Conservation (phyloP, 2,329 filamentous ascomycete genomes). For the Botrytis pseudocinerea region DNA sequence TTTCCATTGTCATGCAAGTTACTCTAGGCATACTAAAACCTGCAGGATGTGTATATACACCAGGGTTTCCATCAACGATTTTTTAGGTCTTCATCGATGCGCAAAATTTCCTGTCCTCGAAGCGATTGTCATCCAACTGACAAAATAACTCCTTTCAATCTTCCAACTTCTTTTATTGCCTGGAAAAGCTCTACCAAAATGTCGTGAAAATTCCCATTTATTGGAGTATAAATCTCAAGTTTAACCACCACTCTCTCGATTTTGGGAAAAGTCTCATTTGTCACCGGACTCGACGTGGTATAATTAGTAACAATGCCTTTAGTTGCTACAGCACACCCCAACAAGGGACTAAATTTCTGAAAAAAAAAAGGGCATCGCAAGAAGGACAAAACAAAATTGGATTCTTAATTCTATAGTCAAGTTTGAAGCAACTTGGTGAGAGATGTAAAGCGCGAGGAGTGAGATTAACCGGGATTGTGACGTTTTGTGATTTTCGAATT, state of each 20-base stretch:
- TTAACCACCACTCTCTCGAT: not conserved
- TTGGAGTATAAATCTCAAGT: not conserved
- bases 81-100: not conserved
- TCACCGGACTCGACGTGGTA: not conserved
- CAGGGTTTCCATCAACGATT: not conserved
- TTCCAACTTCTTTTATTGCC: not conserved
- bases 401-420: not conserved
- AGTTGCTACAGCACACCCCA: not conserved
- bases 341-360: not conserved
- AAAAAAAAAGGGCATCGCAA: not conserved
- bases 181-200: not conserved
- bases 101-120: not conserved
- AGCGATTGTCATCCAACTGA: not conserved
- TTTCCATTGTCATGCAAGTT: not conserved
- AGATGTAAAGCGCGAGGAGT: not conserved
- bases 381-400: not conserved
- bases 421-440: not conserved
- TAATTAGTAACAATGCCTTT: not conserved
- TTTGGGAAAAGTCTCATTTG: not conserved
- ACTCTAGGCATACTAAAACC: not conserved
- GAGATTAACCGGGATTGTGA: not conserved
- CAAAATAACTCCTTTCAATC: not conserved
- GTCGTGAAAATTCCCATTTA: not conserved
- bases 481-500: not conserved
- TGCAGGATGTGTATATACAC: not conserved